Evolutionary conservation across 306 rosid species (phyloP), one percentile per base, ranked within the genome.

Genomic region (Crataegus laevigata): DNA sequence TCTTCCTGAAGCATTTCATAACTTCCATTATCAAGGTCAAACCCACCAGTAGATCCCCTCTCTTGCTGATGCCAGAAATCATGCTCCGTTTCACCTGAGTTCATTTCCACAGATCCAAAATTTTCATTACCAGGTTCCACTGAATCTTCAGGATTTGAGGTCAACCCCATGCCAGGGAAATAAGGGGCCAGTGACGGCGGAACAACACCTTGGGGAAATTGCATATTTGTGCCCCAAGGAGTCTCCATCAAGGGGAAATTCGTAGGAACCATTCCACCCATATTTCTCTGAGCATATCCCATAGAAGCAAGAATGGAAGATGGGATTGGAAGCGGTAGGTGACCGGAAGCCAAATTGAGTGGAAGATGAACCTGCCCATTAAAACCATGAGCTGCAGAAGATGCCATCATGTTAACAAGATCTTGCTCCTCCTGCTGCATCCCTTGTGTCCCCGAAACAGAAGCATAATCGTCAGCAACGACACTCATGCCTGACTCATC

Each of bases 341-440:
- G 98, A 78, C 89, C 86, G 1, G 97, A 77, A 64, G 88, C 80
- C 81, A 96, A 36, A 82, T 83, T 90, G 85, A 96, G 25, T 1
- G 99, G 97, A 81, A 86, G 61, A 77, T 88, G 93, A 83, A 84
- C 84, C 72, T 82, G 98, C 65, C 97, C 92, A 81, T 80, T 81
- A 75, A 85, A 90, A 75, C 91, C 87, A 75, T 87, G 96, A 63
- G 88, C 84, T 4, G 86, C 21, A 21, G 93, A 86, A 77, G 98
- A 84, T 69, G 96, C 52, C 91, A 92, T 89, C 89, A 96, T 85
- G 80, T 89, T 96, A 72, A 90, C 81, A 82, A 85, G 84, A 82
- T 96, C 99, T 82, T 96, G 99, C 82, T 92, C 99, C 81, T 90
- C 97, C 76, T 92, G 96, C 52, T 87, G 86, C 96, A 86, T 92